A percentile compares a stretch with the other conserved stretches of the same genome.
Evolutionary conservation across 768 basidiomycete species (phyloP).

Genomic region (Tricholoma terreum): DNA sequence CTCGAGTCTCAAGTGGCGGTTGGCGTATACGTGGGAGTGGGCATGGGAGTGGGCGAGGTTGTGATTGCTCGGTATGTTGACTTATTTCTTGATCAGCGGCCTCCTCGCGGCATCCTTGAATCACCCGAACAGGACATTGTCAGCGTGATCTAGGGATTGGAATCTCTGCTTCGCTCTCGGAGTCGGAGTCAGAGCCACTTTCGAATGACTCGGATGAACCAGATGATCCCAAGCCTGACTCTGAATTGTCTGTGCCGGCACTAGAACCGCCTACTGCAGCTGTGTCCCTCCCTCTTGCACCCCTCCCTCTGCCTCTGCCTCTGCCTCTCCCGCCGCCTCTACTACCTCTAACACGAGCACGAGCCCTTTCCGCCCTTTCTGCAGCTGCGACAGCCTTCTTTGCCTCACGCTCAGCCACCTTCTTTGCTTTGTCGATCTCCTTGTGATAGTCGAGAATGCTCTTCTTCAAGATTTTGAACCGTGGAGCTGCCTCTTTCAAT

Average conservation of each 20-base stretch:
- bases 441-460: background rate
- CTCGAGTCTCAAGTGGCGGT: background rate
- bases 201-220: background rate
- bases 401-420: constrained; percentile 2
- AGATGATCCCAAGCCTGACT: background rate
- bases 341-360: background rate
- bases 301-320: background rate
- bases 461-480: constrained; percentile 2
- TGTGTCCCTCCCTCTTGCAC: too few species aligned
- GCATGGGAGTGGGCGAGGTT: background rate
- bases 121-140: too few species aligned
- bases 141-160: constrained; percentile 3
- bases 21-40: background rate
- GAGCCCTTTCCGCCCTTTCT: constrained; percentile 1
- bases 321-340: constrained; percentile 1
- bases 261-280: background rate
- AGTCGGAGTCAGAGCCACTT: constrained; percentile 2
- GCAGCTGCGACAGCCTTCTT: constrained; percentile 1
- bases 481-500: constrained; percentile 3
- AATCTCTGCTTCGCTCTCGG: constrained; percentile 2
- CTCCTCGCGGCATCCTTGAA: background rate
- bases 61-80: background rate
- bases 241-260: background rate
- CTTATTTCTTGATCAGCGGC: background rate
- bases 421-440: constrained; percentile 5